phyloP scores from a whole-genome alignment of 805 yeast genomes.

The Hanseniaspora thailandica region DNA sequence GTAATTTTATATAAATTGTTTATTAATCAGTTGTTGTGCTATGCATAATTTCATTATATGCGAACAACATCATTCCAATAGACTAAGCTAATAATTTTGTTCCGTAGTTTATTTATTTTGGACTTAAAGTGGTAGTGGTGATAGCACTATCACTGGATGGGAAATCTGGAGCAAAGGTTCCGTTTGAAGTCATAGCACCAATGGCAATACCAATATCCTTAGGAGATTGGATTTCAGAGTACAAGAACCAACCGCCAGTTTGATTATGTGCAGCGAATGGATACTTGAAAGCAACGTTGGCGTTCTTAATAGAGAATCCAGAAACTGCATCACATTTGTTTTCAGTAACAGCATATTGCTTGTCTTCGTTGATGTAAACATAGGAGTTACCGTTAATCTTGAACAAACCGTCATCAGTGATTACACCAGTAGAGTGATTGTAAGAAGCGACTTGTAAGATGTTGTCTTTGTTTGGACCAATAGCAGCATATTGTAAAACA shows the following conservation, averaged over 20 bases:
- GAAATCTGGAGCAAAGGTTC: conserved; percentile 20
- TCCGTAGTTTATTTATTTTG: not conserved
- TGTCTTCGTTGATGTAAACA: conserved; percentile 23
- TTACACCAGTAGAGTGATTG: conserved; percentile 16
- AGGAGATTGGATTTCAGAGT: conserved; percentile 4
- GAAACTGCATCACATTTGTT: conserved; percentile 22
- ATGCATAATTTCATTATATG: not conserved
- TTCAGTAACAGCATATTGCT: conserved; percentile 19
- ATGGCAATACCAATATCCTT: conserved; percentile 17
- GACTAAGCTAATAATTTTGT: too few relatives aligned
- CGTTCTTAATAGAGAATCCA: conserved; percentile 33
- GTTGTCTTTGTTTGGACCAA: conserved; percentile 19
- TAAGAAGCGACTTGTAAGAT: conserved; percentile 18
- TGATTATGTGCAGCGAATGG: conserved; percentile 7
- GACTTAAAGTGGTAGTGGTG: not conserved
- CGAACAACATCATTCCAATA: not conserved
- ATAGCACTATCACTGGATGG: not conserved
- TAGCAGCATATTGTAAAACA: conserved; percentile 26
- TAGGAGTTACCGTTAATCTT: conserved; percentile 25
- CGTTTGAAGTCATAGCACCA: conserved; percentile 19
- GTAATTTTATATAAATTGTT: too few relatives aligned
- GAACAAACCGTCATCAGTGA: conserved; percentile 28
- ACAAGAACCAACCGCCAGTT: not conserved
- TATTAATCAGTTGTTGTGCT: too few relatives aligned
- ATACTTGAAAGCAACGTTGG: conserved; percentile 26